Percentiles rank a stretch among this genome's conserved stretches.
Evolutionary conservation across 2,329 filamentous ascomycete genomes (phyloP).

Genomic region (Bipolaris gigantea): DNA sequence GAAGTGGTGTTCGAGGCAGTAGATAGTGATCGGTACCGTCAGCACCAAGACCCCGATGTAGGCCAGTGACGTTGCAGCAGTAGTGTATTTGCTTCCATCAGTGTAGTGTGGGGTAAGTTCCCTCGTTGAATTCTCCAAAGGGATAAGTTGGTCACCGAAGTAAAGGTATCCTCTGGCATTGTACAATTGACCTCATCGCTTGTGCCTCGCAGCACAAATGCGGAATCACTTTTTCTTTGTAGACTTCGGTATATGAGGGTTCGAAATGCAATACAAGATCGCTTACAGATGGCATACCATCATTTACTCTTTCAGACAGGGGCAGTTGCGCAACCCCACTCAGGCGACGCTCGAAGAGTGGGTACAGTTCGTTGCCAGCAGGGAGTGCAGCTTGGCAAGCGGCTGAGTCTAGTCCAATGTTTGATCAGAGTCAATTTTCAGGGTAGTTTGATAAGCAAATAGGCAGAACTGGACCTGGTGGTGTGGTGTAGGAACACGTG

Average conservation of each 20-base stretch:
- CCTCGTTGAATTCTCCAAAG: neutral
- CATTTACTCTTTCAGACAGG: neutral
- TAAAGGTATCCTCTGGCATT: neutral
- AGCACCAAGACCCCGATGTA: neutral
- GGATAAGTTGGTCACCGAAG: neutral
- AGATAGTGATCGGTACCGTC: neutral
- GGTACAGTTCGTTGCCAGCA: neutral
- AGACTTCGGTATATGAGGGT: neutral
- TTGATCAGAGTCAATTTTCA: neutral
- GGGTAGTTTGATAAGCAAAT: neutral
- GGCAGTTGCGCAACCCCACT: neutral
- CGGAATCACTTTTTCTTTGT: neutral
- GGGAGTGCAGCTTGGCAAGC: neutral
- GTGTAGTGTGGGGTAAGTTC: neutral
- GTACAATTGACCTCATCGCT: neutral
- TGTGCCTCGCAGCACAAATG: neutral
- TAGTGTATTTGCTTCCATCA: neutral
- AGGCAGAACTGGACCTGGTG: neutral
- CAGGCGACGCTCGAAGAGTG: neutral
- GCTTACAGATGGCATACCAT: neutral
- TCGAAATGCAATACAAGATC: neutral
- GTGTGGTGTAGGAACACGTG: neutral
- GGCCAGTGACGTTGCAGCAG: neutral
- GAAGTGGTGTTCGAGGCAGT: neutral
- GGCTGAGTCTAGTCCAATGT: neutral